Base-by-base conservation (phyloP, 164 flowering plant genomes). In the Stephania yunnanensis region DNA sequence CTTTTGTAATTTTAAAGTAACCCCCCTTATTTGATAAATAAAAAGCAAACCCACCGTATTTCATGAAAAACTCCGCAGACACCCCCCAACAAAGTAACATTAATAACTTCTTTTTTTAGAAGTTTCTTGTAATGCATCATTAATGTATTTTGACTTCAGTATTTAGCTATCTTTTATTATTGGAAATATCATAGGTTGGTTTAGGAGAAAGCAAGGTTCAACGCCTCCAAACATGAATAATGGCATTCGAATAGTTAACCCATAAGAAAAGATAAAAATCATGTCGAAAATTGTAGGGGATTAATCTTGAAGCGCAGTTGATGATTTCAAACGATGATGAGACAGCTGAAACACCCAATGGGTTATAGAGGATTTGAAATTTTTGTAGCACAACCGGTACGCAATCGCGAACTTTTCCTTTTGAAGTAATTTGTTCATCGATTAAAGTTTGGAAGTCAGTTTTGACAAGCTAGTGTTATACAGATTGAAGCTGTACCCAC, bases 311-410 rank as follows among this genome's bases (percentile, higher is more conserved):
- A 85, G 86, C 79, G 75, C 81, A 79, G 25, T 69, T 92, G 75
- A 87, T 84, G 71, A 55, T 85, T 46, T 73, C 86, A 25, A 88
- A 87, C 73, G 89, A 84, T 31, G 72, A 76, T 71, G 81, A 71
- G 76, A 84, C 79, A 44, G 71, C 76, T 76, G 91, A 82, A 72
- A 80, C 77, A 77, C 89, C 67, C 66, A 82, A 88, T 10, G 98
- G 98, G 78, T 73, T 58, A 85, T 92, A 73, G 96, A 95, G 70
- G 92, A 88, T 46, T 63, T 95, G 69, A 93, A 89, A 77, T 90
- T 95, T 68, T 91, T 97, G 91, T 93, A 52, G 87, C 84, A 68
- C 85, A 92, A 67, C 99, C 98, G 86, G 99, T 95, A 91, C n/a
- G 20, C 29, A 19, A 63, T 71, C 67, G 36, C 67, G 29, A 45